Base-by-base conservation (phyloP, 1,284 basidiomycete species). In the Puccinia polysora region DNA sequence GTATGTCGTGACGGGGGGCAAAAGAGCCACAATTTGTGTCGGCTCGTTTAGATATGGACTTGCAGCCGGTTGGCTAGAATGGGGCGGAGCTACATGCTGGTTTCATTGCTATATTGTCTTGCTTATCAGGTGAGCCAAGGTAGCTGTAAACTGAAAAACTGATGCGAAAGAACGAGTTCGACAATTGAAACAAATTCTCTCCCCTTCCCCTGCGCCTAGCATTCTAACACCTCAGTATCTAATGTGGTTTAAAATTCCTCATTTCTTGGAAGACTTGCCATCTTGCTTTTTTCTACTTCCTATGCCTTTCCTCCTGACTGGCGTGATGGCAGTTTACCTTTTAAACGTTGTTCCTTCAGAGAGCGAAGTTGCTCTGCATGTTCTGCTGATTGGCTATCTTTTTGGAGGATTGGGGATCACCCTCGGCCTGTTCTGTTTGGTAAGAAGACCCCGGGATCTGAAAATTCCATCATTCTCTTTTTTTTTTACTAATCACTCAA, bases 31-130 rank as follows among this genome's bases (percentile, higher is more conserved):
- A 8, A 28, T 65, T 36, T 32, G 28, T 38, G 52, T 65, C 18
- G 62, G 62, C 30, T 65, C 62, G 25, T 65, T 65, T 40, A 65
- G 62, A 53, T 65, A 65, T 53, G 62, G 62, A 36, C 28, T 65
- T 28, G 45, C 45, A 30, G 49, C 62, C n/a, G 62, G 62, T 15
- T 65, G 62, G 62, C 25, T 65, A 23, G 47, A 65, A 40, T 65
- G 45, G 47, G 14, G 36, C 20, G 49, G 62, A n/a, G 62, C 62
- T 12, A 36, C 52, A 6, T 65, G 62, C 40, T 50, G 28, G 30
- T 65, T 65, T 20, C 62, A 65, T 23, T 50, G 47, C 20, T 65
- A 65, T 15, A 65, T 53, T 47, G 32, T 65, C 8, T 50, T 65
- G 28, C 49, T 53, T 15, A 32, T 65, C 49, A 65, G 62, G 62